These are phyloP conservation scores for Dothiorella sarmentorum DNA, from an alignment of 2,329 filamentous ascomycete genomes.

Conservation along the genomic window DNA sequence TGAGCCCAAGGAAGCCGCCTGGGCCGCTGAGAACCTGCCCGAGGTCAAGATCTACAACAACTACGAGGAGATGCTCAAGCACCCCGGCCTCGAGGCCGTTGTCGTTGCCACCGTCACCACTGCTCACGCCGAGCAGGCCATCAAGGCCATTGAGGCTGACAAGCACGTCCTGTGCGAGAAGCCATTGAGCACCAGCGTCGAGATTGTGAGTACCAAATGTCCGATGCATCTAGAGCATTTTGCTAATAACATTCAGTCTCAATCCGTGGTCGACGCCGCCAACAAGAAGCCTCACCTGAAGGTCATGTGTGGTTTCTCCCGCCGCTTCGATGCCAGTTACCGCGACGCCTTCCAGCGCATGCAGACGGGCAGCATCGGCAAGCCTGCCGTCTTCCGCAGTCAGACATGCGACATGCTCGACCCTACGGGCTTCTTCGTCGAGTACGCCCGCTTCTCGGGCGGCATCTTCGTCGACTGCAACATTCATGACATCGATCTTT, in stretches of 20 bases:
- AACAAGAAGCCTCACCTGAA: constrained; percentile 57
- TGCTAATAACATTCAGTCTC: constrained; percentile 43
- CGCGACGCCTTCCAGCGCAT: constrained; percentile 56
- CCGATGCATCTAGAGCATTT: not conserved
- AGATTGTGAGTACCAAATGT: constrained; percentile 48
- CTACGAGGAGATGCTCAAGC: constrained; percentile 57
- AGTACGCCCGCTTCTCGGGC: constrained; percentile 62
- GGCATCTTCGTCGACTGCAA: constrained; percentile 70
- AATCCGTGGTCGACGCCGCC: constrained; percentile 58
- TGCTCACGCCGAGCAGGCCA: constrained; percentile 56
- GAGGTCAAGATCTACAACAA: constrained; percentile 53
- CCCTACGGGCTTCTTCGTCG: constrained; percentile 64
- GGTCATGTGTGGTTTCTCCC: constrained; percentile 64
- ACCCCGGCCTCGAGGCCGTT: constrained; percentile 54
- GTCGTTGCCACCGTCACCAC: constrained; percentile 54
- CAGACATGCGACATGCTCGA: constrained; percentile 68
- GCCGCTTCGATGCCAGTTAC: constrained; percentile 65
- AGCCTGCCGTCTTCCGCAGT: constrained; percentile 58
- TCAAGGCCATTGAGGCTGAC: constrained; percentile 53
- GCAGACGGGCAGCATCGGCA: constrained; percentile 55
- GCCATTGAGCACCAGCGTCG: constrained; percentile 56
- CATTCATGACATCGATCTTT: constrained; percentile 67
- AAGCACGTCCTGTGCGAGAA: constrained; percentile 61
- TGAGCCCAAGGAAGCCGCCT: constrained; percentile 41
- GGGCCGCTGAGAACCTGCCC: constrained; percentile 50